Base-by-base conservation (phyloP, 2,329 filamentous ascomycete species). In the Aureobasidium sp. region DNA sequence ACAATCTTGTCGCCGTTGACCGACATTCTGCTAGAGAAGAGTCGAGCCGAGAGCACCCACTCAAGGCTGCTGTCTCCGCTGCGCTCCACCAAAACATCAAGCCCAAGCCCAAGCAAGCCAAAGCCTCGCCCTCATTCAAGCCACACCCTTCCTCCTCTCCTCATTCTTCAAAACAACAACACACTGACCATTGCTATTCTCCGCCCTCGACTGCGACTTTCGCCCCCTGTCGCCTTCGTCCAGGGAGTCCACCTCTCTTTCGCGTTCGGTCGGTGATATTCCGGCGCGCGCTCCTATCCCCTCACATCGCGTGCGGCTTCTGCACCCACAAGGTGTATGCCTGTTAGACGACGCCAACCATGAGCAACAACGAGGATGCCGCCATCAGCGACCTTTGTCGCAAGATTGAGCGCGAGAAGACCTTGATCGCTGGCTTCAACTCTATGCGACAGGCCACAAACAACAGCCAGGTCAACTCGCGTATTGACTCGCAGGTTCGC, bases 391-490 rank as follows among this genome's bases (percentile, higher is more conserved):
- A 91, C 76, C 91, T 99, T 78, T 86, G 89, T 79, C 89, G 87
- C 80, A 97, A 99, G 88, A 97, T 99, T 77, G 91, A 97, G 81
- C 87, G 93, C 75, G 94, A 99, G 78, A 93, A 92, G 82, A 89
- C 88, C 70, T 86, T 97, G 72, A 94, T 99, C 81, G 89, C 89
- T 76, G 93, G 91, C 70, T 93, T 93, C 68, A 94, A 90, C 77
- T 85, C 89, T 69, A 96, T 99, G 92, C 89, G 91, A 77, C 88
- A 92, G 77, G 92, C 94, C 75, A 97, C 93, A 69, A 90, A 91
- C 79, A 99, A 99, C 76, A 89, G 92, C 68, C 84, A 86, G 64
- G 93, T 97, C 66, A 88, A 91, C 72, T 92, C 92, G 69, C 86
- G 91, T 71, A 86, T 96, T 74, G 93, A 97, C 73, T 89, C 87